Percentiles rank a stretch among this genome's conserved stretches.
phyloP scores from a whole-genome alignment of 73 alveolate species.

The Blepharisma stoltei region DNA sequence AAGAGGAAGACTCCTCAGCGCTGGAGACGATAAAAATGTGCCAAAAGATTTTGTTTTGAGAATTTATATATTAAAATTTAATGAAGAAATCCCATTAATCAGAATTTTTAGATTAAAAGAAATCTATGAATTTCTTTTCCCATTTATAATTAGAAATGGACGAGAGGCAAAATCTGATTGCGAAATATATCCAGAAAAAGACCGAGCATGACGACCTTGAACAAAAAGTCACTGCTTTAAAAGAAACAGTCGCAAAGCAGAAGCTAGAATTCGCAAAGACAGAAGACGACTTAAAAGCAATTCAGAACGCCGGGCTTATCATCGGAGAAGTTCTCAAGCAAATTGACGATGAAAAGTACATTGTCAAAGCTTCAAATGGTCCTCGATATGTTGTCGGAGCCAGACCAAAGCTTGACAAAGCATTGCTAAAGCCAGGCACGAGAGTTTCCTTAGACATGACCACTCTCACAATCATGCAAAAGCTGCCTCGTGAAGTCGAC shows the following conservation, averaged over 20 bases:
- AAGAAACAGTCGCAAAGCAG: slow-evolving; percentile 46
- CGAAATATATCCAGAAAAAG: slow-evolving; percentile 10
- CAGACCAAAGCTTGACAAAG: slow-evolving; percentile 86
- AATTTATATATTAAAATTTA: too few relatives aligned
- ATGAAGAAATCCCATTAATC: too few relatives aligned
- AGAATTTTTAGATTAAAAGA: too few relatives aligned
- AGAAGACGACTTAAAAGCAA: slow-evolving; percentile 84
- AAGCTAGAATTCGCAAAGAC: slow-evolving; percentile 71
- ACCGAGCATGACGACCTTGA: slow-evolving; percentile 7
- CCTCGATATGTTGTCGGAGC: slow-evolving; percentile 98
- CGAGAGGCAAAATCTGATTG: slow-evolving; percentile 24
- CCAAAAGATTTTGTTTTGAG: too few relatives aligned
- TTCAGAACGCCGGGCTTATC: slow-evolving; percentile 94
- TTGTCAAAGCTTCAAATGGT: slow-evolving; percentile 95
- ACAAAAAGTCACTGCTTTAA: slow-evolving; percentile 12
- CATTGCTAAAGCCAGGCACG: slow-evolving; percentile 66
- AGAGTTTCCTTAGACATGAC: slow-evolving; percentile 70
- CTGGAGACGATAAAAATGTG: too few relatives aligned
- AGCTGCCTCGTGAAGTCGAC: slow-evolving; percentile 98
- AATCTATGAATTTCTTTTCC: too few relatives aligned
- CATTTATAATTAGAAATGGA: background rate
- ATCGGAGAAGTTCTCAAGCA: slow-evolving; percentile 90
- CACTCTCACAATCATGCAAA: slow-evolving; percentile 97
- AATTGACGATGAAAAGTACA: slow-evolving; percentile 61
- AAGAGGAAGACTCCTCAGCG: too few relatives aligned